Percentiles rank a stretch among this genome's conserved stretches.
Evolutionary conservation across 257 asterid species (phyloP).

Genomic region (Hygrophila difformis): DNA sequence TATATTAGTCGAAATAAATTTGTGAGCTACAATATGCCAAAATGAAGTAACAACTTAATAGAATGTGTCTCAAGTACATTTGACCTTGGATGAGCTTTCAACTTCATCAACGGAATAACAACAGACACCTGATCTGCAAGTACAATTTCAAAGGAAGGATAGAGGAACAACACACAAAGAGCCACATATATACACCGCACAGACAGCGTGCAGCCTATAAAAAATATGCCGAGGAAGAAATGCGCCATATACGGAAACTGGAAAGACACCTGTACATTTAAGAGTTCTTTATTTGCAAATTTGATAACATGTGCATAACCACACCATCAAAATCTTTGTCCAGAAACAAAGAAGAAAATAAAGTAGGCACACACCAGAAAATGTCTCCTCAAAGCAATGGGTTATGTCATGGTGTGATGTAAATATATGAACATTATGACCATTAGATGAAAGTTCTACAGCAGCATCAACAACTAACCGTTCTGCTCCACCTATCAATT

Average conservation of each 20-base stretch:
- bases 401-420: slow-evolving; percentile 87
- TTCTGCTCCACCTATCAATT: slow-evolving; percentile 87
- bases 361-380: slow-evolving; percentile 42
- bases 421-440: slow-evolving; percentile 76
- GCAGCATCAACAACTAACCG: slow-evolving; percentile 93
- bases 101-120: slow-evolving; percentile 66
- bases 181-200: slow-evolving; percentile 91
- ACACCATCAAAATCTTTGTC: background rate
- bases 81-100: slow-evolving; percentile 80
- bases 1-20: slow-evolving; percentile 14
- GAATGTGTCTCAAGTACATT: slow-evolving; percentile 4
- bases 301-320: background rate
- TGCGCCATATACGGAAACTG: slow-evolving; percentile 73
- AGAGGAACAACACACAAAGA: slow-evolving; percentile 49
- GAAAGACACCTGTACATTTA: slow-evolving; percentile 48
- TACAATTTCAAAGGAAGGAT: slow-evolving; percentile 71
- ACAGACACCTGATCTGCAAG: slow-evolving; percentile 86
- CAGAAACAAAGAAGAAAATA: slow-evolving; percentile 4
- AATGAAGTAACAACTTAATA: background rate
- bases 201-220: slow-evolving; percentile 74
- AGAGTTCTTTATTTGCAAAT: slow-evolving; percentile 6
- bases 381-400: slow-evolving; percentile 90
- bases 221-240: slow-evolving; percentile 81
- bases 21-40: slow-evolving; percentile 12
- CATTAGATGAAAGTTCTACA: slow-evolving; percentile 68